Base-by-base conservation (phyloP, 2,329 filamentous ascomycete species). In the Colletotrichum euphorbiae region DNA sequence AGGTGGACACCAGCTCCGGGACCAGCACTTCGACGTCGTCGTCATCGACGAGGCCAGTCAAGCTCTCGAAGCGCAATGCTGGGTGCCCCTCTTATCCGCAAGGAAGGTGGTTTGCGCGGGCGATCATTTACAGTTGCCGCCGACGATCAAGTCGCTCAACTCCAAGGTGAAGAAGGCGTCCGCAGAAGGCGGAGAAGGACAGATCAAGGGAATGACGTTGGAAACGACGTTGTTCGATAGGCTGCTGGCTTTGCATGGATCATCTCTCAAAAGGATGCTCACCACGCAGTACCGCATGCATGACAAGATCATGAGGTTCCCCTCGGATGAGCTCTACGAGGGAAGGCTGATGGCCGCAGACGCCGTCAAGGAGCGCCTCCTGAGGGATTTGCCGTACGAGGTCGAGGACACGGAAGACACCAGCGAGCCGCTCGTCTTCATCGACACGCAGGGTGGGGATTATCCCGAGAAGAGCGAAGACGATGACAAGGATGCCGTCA, bases 231-330 rank as follows among this genome's bases (percentile, higher is more conserved):
- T 99, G 33, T 99, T 99, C 77, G 95, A 98, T 78, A 88, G 96
- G 31, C 84, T 99, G 46, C 84, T 99, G 50, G 85, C 86, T 5
- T 83, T 98, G 15, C 93, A 99, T 76, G 96, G 96, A 1, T 81
- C 89, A 1, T 84, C 83, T 4, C 94, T 99, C 81, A 98, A 98
- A 82, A 86, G 92, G 58, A 97, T 98, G 93, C 87, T 99, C 24
- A 98, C 93, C 4, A 97, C 92, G 4, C 96, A 99, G 80, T 99
- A 99, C 78, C 93, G 96, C 42, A 99, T 99, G 96, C 94, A 99
- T 77, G 91, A 97, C 75, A 89, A 85, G 61, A 98, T 99, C 74
- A 98, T 98, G 94, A 87, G 89, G 6, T 99, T 98, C 74, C 95
- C 96, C 0, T 98, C 95, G 0, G 87, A 92, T 70, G 90, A 95